A percentile compares a stretch with the other conserved stretches of the same genome.
These are phyloP conservation scores for Juglanconis juglandina DNA, from an alignment of 2,329 filamentous ascomycete genomes.

Conservation along the genomic window DNA sequence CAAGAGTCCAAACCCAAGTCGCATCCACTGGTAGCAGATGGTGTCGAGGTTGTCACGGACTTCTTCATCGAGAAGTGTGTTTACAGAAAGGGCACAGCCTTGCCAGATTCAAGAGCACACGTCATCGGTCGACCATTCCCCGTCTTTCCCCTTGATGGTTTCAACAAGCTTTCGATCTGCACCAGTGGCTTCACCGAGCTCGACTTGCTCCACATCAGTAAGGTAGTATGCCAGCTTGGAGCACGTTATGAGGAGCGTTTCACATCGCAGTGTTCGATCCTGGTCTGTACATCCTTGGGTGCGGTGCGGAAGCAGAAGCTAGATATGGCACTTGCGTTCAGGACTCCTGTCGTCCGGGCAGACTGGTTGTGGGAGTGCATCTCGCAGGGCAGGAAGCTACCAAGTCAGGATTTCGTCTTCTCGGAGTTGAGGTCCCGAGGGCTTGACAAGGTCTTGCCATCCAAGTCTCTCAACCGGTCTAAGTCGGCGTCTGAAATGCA, in stretches of 20 bases:
- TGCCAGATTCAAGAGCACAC: conserved; percentile 60
- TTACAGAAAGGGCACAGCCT: conserved; percentile 66
- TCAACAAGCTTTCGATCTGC: conserved; percentile 68
- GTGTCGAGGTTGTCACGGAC: conserved; percentile 66
- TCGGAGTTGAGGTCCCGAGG: conserved; percentile 39
- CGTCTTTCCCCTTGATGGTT: conserved; percentile 65
- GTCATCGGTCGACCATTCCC: conserved; percentile 75
- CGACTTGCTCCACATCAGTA: conserved; percentile 80
- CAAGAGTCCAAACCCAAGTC: conserved; percentile 46
- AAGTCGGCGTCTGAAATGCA: conserved; percentile 14
- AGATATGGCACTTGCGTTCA: conserved; percentile 69
- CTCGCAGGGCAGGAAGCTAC: conserved; percentile 46
- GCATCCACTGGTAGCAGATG: conserved; percentile 38
- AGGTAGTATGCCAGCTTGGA: conserved; percentile 71
- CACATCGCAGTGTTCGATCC: conserved; percentile 65
- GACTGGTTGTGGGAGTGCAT: conserved; percentile 87
- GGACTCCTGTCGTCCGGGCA: conserved; percentile 74
- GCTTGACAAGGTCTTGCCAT: conserved; percentile 1
- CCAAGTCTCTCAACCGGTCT: conserved; percentile 12
- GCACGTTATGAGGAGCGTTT: conserved; percentile 78
- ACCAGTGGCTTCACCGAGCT: conserved; percentile 81
- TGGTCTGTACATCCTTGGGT: conserved; percentile 65
- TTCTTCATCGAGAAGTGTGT: conserved; percentile 93
- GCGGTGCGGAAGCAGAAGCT: conserved; percentile 71
- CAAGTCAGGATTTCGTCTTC: conserved; percentile 46